Base-by-base conservation (phyloP, 495 filamentous ascomycete species). In the Penicillium ucsense region DNA sequence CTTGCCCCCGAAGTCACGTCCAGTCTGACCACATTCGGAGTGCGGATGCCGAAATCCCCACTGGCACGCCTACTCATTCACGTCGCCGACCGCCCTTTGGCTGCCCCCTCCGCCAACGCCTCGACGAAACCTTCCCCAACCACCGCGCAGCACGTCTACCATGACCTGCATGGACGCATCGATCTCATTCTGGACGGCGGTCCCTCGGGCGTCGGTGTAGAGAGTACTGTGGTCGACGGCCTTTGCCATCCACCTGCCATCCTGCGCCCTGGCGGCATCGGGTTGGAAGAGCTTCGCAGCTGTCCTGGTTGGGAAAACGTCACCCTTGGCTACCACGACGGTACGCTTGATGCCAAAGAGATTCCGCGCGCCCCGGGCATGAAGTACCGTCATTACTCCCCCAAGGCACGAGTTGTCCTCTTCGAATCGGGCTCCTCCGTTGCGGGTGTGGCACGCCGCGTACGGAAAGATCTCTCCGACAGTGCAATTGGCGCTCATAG, bases 361-460 rank as follows among this genome's bases (percentile, higher is more conserved):
- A 69, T 72, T 27, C 91, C 94, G 5, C 78, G 84, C 46, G 90
- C 91, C 3, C 92, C 92, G 6, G 92, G 92, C 3, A 99, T 99
- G 92, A 99, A 99, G 60, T 99, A 99, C 65, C 84, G 89, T 55
- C 92, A 99, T 62, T 99, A 99, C 60, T 94, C 89, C 20, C 92
- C 92, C 0, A 85, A 84, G 58, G 92, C 92, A 10, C 81, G 75
- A 31, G 91, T 99, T 7, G 69, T 95, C 27, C 72, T 99, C 2
- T 92, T 86, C 60, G 86, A 95, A 46, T 45, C 66, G 31, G 70
- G 65, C 3, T 69, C 68, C 0, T 56, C 50, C 20, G 46, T 56
- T 3, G 67, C 67, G 1, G 52, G 59, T 1, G 53, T 69, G 2
- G 45, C 61, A 11, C 60, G 59, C 6, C 71, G 64, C 12, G 61